phyloP scores from a whole-genome alignment of 78 protist species.

The Monocercomonoides exilis region DNA sequence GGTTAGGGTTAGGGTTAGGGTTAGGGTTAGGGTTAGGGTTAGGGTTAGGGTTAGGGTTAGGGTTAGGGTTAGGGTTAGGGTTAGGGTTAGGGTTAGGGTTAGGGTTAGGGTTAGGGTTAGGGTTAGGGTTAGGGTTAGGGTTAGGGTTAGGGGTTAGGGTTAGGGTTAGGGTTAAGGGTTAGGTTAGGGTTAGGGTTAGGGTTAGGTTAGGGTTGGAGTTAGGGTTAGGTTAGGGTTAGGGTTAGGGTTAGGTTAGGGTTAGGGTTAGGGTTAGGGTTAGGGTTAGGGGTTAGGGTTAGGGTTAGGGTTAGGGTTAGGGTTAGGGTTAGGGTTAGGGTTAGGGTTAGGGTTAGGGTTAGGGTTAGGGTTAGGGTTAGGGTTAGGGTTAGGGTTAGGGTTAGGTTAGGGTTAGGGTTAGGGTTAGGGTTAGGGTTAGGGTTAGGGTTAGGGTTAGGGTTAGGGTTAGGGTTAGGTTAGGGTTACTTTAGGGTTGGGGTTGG shows the following conservation, averaged over 20 bases:
- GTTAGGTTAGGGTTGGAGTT: too few species aligned
- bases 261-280: too few species aligned
- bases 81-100: neutral
- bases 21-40: neutral
- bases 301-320: conserved; percentile 6
- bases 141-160: conserved; percentile 2
- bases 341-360: conserved; percentile 7
- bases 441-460: too few species aligned
- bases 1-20: neutral
- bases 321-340: conserved; percentile 5
- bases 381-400: neutral
- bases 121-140: conserved; percentile 9
- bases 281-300: too few species aligned
- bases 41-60: neutral
- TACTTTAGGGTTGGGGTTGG: too few species aligned
- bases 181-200: too few species aligned
- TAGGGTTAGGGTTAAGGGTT: too few species aligned
- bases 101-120: neutral
- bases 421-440: conserved; percentile 1
- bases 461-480: too few species aligned
- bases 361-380: neutral
- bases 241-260: too few species aligned
- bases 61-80: neutral
- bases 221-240: too few species aligned
- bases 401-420: neutral